Evolutionary conservation across 768 basidiomycete genomes (phyloP).

Genomic region (Leccinum barrowsii): DNA sequence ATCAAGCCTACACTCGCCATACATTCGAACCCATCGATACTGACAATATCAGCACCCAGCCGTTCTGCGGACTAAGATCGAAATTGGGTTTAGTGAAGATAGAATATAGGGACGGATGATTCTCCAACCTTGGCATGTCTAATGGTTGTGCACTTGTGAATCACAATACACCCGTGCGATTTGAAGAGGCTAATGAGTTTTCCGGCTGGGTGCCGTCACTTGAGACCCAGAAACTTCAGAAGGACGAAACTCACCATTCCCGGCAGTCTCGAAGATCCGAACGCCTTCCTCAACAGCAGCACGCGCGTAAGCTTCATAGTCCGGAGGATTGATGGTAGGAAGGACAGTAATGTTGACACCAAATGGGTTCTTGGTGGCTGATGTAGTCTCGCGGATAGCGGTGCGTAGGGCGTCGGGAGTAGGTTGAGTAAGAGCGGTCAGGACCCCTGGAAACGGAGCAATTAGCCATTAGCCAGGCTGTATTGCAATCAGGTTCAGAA

Average conservation of each 20-base stretch:
- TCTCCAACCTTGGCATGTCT: slow-evolving; percentile 72
- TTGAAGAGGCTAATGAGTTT: slow-evolving; percentile 81
- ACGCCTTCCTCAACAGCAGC: slow-evolving; percentile 86
- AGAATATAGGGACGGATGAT: slow-evolving; percentile 25
- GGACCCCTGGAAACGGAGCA: slow-evolving; percentile 46
- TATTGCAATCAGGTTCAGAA: not conserved
- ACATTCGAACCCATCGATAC: slow-evolving; percentile 94
- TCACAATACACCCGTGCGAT: slow-evolving; percentile 67
- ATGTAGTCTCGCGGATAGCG: slow-evolving; percentile 76
- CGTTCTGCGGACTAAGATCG: slow-evolving; percentile 53
- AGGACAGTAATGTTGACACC: slow-evolving; percentile 87
- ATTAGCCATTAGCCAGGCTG: not conserved
- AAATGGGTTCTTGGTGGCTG: slow-evolving; percentile 69
- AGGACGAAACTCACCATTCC: slow-evolving; percentile 59
- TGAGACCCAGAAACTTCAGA: not conserved
- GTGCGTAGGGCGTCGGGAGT: slow-evolving; percentile 73
- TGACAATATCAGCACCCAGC: slow-evolving; percentile 81
- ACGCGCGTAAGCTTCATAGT: slow-evolving; percentile 80
- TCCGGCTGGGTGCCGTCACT: slow-evolving; percentile 49
- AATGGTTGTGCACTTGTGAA: slow-evolving; percentile 89
- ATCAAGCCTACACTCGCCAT: slow-evolving; percentile 16
- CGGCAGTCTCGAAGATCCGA: slow-evolving; percentile 90
- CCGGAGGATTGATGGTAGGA: slow-evolving; percentile 86
- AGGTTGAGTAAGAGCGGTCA: slow-evolving; percentile 89
- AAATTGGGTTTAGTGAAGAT: not conserved